Base-by-base conservation (phyloP, 805 yeast genomes). In the Candida maltosa region DNA sequence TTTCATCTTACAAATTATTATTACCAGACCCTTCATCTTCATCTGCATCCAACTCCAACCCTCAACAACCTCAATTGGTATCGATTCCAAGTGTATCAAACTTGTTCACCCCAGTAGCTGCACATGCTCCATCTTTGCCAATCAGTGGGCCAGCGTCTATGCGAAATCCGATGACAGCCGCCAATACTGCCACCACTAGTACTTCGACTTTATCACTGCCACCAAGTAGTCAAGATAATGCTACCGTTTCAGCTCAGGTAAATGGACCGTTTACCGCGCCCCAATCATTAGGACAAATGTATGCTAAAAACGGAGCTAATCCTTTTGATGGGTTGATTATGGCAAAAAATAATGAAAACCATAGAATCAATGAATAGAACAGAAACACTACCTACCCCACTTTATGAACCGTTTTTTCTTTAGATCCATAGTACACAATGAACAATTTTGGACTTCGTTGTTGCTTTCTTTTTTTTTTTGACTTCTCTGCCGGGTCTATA, bases 311-410 rank as follows among this genome's bases (percentile, higher is more conserved):
- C 34, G 68, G 66, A 3, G 47, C 58, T 44, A 62, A 62, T 42
- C 68, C 68, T 6, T 62, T 60, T 40, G 68, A 62, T 39, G 65
- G 65, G n/a, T 45, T 60, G 16, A 60, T 62, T 15, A 43, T 60
- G 47, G 61, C 62, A 4, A 34, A 34, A 16, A 20, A 25, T 15
- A 32, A 34, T 12, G 7, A 26, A 8, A 26, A 26, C 23, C 23
- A 21, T 21, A 10, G 23, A n/a, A n/a, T n/a, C n/a, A n/a, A n/a
- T n/a, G n/a, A n/a, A n/a, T n/a, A n/a, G n/a, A n/a, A n/a, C n/a
- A n/a, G n/a, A n/a, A n/a, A n/a, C n/a, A n/a, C n/a, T n/a, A n/a
- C n/a, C n/a, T n/a, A n/a, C n/a, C n/a, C n/a, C n/a, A n/a, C n/a
- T n/a, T n/a, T n/a, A n/a, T n/a, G n/a, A n/a, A n/a, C n/a, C n/a